Evolutionary conservation across 371 early-diverging fungal species (phyloP).

Genomic region (Actinomortierella ambigua): DNA sequence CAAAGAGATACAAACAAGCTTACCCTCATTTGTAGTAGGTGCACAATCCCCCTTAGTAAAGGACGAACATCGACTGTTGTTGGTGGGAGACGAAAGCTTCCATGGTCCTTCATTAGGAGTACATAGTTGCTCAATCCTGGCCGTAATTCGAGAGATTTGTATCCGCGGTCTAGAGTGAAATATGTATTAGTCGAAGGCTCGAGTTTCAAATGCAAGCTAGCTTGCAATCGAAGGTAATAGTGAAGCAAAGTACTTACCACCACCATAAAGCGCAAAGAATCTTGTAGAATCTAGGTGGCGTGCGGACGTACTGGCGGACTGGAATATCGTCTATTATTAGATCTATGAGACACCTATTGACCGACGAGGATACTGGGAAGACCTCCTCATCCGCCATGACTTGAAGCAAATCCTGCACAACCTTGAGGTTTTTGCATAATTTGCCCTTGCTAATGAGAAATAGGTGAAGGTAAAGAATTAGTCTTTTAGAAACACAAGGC

Average conservation of each 20-base stretch:
- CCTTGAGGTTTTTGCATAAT: too few relatives aligned
- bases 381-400: too few relatives aligned
- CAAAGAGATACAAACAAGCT: background rate
- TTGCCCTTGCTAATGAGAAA: too few relatives aligned
- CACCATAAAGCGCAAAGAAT: constrained; percentile 10
- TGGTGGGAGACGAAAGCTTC: constrained; percentile 5
- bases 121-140: constrained; percentile 3
- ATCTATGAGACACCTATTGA: too few relatives aligned
- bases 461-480: constrained; percentile 7
- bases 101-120: background rate
- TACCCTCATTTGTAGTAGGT: constrained; percentile 1
- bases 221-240: background rate
- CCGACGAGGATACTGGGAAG: too few relatives aligned
- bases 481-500: constrained; percentile 1
- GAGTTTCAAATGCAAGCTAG: constrained; percentile 2
- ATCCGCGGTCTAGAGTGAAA: constrained; percentile 8
- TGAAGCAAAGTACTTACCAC: constrained; percentile 8
- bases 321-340: constrained; percentile 5
- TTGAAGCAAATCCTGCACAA: too few relatives aligned
- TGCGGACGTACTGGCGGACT: constrained; percentile 16
- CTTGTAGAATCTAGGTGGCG: constrained; percentile 19
- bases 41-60: constrained; percentile 2
- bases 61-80: background rate
- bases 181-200: constrained; percentile 3
- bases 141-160: constrained; percentile 7